Conservation (phyloP, 768 basidiomycete genomes). For the Naganishia kalamii region DNA sequence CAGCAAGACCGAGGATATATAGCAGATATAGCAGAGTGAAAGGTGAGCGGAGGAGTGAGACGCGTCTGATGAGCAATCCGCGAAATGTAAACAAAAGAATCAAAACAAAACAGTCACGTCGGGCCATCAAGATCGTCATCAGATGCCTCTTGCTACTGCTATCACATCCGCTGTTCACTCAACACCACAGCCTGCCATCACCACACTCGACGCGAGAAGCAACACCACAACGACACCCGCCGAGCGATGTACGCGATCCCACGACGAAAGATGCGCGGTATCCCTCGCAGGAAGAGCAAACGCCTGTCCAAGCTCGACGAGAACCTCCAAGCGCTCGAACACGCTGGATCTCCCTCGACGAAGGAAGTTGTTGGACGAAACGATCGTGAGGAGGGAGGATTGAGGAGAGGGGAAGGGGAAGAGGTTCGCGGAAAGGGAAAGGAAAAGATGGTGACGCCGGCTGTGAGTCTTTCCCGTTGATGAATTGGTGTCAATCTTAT, state of each 20-base stretch:
- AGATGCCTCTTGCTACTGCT: too few species aligned
- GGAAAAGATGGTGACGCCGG: not conserved
- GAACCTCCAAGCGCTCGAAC: not conserved
- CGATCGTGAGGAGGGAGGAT: not conserved
- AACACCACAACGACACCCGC: too few species aligned
- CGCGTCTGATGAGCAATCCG: too few species aligned
- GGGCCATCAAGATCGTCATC: too few species aligned
- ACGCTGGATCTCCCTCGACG: conserved; percentile 1
- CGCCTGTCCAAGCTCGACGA: conserved; percentile 4
- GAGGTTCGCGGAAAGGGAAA: not conserved
- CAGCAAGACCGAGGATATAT: too few species aligned
- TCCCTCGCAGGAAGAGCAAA: not conserved
- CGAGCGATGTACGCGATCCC: not conserved
- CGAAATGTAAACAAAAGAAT: too few species aligned
- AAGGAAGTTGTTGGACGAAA: not conserved
- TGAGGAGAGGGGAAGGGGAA: not conserved
- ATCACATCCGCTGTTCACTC: too few species aligned
- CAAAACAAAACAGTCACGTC: too few species aligned
- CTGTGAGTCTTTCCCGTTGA: not conserved
- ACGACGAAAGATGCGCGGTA: not conserved
- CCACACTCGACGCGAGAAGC: too few species aligned
- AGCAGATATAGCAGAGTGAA: too few species aligned
- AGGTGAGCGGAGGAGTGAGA: too few species aligned
- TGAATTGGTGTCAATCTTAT: not conserved
- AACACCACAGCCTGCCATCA: too few species aligned